Base-by-base conservation (phyloP, 1,284 basidiomycete genomes). In the Gomphus bonarii region DNA sequence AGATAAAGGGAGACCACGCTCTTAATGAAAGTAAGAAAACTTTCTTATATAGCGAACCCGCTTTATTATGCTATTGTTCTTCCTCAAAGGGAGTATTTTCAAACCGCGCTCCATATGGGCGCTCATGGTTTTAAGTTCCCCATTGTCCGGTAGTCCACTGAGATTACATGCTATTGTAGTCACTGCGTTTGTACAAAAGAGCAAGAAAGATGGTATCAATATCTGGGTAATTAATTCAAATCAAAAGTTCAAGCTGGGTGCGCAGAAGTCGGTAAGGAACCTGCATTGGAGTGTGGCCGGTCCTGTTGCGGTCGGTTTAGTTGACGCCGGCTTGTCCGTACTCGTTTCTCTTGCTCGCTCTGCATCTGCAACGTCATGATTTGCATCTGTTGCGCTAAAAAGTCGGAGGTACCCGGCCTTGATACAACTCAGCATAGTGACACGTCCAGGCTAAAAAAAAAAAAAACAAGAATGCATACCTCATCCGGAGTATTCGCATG, bases 401-500 rank as follows among this genome's bases (percentile, higher is more conserved):
- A 97, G 59, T 95, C 93, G 36, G 82, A 81, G 8, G 92, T 94
- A 31, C 84, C 82, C 16, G 84, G 76, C 64, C 91, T 91, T 66
- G 58, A 44, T 48, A 48, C 16, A 14, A 30, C 10, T 30, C 25
- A 25, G 18, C 14, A 48, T 16, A 16, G 46, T 7, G 46, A 20
- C 3, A 48, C 16, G 43, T 10, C 11, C 7, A 43, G 12, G 42
- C 35, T 36, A n/a, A 16, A 3, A 46, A 10, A 10, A 20, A 5
- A 3, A 11, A 31, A 10, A 16, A 22, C 31, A 33, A 14, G 11
- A 28, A 55, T n/a, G 49, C 51, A 57, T 3, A 91, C 92, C 92
- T 79, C 92, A 97, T 95, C 35, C 94, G 80, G 50, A 97, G 74
- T 63, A 97, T 95, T 57, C 91, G 78, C 77, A 97, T 82, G 59